Evolutionary conservation across 169 alveolate species (phyloP).

Genomic region (Perkinsus olseni): DNA sequence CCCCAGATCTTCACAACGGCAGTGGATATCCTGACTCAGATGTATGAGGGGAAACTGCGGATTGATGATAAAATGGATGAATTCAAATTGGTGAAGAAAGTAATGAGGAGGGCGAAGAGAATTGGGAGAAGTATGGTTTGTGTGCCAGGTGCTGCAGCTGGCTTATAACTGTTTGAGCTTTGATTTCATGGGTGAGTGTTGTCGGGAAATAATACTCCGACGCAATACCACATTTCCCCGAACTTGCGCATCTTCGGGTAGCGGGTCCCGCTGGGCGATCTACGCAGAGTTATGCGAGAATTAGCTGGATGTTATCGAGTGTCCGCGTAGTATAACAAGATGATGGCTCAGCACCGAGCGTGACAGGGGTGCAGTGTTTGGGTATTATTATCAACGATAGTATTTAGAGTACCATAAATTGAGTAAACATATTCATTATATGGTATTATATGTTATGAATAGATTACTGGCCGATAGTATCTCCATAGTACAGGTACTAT

Average conservation of each 20-base stretch:
- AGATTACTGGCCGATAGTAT: too few relatives aligned
- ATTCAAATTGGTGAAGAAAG: constrained; percentile 45
- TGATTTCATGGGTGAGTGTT: constrained; percentile 68
- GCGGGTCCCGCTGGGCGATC: not conserved
- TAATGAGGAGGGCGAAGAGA: not conserved
- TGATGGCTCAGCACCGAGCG: too few relatives aligned
- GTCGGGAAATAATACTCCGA: too few relatives aligned
- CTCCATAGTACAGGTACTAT: constrained; percentile 46
- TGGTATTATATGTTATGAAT: too few relatives aligned
- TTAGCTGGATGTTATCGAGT: too few relatives aligned
- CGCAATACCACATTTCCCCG: too few relatives aligned
- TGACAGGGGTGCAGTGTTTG: too few relatives aligned
- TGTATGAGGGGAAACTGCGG: constrained; percentile 51
- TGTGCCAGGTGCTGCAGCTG: constrained; percentile 73
- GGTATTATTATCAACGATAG: too few relatives aligned
- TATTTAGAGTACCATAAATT: too few relatives aligned
- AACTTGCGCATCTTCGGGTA: not conserved
- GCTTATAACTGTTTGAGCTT: constrained; percentile 74
- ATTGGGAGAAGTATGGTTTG: not conserved
- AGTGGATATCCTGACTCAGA: constrained; percentile 37
- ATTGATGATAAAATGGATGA: constrained; percentile 55
- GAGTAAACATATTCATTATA: too few relatives aligned
- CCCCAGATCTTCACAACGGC: constrained; percentile 58
- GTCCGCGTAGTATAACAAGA: too few relatives aligned
- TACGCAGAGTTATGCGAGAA: not conserved